phyloP scores from a whole-genome alignment of 768 basidiomycete species.

The Austroboletus festivus region DNA sequence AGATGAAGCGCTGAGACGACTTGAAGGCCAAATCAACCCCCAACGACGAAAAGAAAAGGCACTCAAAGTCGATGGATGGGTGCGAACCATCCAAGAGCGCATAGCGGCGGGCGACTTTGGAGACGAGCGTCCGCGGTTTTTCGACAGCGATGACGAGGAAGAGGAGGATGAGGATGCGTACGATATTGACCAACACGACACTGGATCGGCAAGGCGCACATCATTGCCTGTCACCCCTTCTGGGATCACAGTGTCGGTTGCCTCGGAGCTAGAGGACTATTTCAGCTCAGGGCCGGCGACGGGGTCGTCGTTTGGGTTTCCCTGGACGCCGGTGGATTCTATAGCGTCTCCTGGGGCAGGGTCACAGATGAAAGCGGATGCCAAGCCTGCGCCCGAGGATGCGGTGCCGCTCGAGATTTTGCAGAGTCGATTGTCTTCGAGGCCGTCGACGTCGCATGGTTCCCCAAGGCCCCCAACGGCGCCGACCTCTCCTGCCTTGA shows the following conservation, averaged over 20 bases:
- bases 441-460: constrained; percentile 34
- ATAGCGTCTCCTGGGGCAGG: constrained; percentile 7
- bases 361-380: constrained; percentile 36
- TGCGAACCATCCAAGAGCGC: constrained; percentile 66
- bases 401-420: constrained; percentile 66
- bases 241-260: constrained; percentile 17
- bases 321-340: constrained; percentile 15
- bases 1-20: constrained; percentile 71
- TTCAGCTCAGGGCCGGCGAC: constrained; percentile 14
- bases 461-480: constrained; percentile 18
- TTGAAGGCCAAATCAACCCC: constrained; percentile 85
- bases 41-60: constrained; percentile 66
- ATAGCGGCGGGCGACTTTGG: constrained; percentile 62
- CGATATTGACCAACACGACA: constrained; percentile 32
- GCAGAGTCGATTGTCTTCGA: constrained; percentile 49
- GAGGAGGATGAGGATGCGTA: constrained; percentile 24
- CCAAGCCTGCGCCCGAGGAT: constrained; percentile 55
- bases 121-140: constrained; percentile 57
- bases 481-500: constrained; percentile 10
- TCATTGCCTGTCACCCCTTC: constrained; percentile 20
- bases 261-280: constrained; percentile 23
- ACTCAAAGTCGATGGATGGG: constrained; percentile 80
- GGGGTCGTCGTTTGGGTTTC: constrained; percentile 14
- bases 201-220: constrained; percentile 11
- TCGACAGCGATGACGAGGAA: constrained; percentile 42